phyloP scores from a whole-genome alignment of 2,329 filamentous ascomycete species.

The Beauveria bassiana region DNA sequence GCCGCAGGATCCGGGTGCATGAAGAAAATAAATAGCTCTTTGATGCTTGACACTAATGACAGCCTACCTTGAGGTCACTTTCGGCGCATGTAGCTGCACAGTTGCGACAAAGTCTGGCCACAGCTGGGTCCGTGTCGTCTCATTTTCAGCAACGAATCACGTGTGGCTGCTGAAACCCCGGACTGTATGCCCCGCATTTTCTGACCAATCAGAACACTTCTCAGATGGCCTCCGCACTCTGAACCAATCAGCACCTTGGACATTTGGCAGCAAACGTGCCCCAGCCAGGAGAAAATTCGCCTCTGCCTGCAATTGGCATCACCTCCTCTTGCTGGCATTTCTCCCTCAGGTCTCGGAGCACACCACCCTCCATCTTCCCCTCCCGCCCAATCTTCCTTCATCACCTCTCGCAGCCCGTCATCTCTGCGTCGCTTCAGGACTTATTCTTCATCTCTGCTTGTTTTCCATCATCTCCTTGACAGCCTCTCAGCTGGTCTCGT shows the following conservation, averaged over 20 bases:
- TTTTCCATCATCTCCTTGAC: neutral
- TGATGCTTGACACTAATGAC: neutral
- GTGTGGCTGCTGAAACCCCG: slow-evolving; percentile 11
- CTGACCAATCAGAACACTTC: slow-evolving; percentile 23
- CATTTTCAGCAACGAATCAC: slow-evolving; percentile 12
- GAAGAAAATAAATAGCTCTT: neutral
- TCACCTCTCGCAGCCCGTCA: slow-evolving; percentile 4
- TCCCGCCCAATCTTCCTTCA: neutral
- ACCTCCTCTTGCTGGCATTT: slow-evolving; percentile 9
- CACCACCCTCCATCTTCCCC: neutral
- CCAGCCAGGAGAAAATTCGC: slow-evolving; percentile 12
- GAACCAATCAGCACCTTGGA: neutral
- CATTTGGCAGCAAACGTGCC: neutral
- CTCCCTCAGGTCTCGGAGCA: slow-evolving; percentile 15
- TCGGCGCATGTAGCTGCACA: neutral
- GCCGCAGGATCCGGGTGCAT: neutral
- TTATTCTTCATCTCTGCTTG: neutral
- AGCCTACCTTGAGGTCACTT: neutral
- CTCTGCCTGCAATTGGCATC: slow-evolving; percentile 2
- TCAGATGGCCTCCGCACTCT: neutral
- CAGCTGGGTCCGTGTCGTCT: neutral
- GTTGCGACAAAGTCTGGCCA: neutral
- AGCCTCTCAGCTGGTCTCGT: slow-evolving; percentile 2
- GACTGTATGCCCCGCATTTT: slow-evolving; percentile 20
- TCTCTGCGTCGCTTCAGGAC: neutral